Evolutionary conservation across 345 rosid species (phyloP).

Genomic region (Linum lewisii): DNA sequence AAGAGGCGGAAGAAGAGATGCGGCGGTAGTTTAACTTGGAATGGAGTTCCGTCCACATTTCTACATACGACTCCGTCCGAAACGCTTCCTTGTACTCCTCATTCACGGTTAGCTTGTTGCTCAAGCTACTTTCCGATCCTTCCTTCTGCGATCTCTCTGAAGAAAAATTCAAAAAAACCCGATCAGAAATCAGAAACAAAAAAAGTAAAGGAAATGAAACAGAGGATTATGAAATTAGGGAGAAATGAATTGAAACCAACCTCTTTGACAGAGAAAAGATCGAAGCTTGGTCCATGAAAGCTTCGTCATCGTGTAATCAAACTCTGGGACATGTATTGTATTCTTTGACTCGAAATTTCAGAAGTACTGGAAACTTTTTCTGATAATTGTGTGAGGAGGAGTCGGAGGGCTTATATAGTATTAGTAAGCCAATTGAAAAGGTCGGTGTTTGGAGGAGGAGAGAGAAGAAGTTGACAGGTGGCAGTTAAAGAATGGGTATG

Average conservation of each 20-base stretch:
- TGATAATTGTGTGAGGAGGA: not conserved
- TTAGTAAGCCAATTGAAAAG: not conserved
- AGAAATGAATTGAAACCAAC: not conserved
- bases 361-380: not conserved
- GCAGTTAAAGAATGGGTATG: not conserved
- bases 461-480: not conserved
- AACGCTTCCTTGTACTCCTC: conserved; percentile 84
- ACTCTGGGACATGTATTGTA: not conserved
- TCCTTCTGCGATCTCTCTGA: conserved; percentile 33
- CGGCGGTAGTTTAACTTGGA: conserved; percentile 21
- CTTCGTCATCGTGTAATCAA: not conserved
- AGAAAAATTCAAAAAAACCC: conserved; percentile 13
- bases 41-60: conserved; percentile 52
- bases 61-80: conserved; percentile 66
- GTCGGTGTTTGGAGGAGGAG: not conserved
- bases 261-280: not conserved
- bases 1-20: not conserved
- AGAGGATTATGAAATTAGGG: no score
- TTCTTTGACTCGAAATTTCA: not conserved
- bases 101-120: conserved; percentile 39
- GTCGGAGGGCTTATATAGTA: not conserved
- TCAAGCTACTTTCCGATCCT: conserved; percentile 19
- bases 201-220: not conserved
- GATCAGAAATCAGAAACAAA: not conserved
- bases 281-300: not conserved